phyloP scores from a whole-genome alignment of 208 protist species.

The Phytomonas francai region DNA sequence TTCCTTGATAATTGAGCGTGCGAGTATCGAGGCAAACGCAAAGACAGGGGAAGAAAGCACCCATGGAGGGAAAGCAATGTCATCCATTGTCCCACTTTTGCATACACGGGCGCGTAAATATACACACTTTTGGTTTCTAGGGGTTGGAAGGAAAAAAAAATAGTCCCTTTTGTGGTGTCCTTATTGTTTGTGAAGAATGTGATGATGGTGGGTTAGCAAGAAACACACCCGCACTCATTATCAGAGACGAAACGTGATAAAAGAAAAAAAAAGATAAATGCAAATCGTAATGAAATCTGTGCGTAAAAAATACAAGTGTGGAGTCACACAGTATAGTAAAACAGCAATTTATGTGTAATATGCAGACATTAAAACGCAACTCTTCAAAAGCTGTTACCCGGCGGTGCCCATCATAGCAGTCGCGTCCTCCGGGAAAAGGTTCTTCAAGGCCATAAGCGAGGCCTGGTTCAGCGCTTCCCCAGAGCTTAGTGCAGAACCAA shows the following conservation, averaged over 20 bases:
- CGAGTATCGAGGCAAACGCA: slow-evolving; percentile 44
- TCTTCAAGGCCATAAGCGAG: slow-evolving; percentile 37
- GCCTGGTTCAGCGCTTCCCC: slow-evolving; percentile 53
- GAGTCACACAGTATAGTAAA: slow-evolving; percentile 8
- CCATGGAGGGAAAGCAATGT: slow-evolving; percentile 69
- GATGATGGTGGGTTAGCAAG: neutral
- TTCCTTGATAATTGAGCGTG: slow-evolving; percentile 13
- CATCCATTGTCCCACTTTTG: slow-evolving; percentile 37
- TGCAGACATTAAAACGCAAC: slow-evolving; percentile 5
- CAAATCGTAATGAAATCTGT: slow-evolving; percentile 7
- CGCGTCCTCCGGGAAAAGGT: slow-evolving; percentile 22
- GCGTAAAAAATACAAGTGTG: slow-evolving; percentile 4
- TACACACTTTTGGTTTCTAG: neutral
- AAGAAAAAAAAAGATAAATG: slow-evolving; percentile 17
- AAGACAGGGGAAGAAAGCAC: slow-evolving; percentile 49
- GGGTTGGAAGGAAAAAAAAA: neutral
- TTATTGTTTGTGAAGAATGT: neutral
- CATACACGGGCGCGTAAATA: neutral
- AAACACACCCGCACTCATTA: neutral
- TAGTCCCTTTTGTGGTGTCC: neutral
- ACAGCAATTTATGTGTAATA: neutral
- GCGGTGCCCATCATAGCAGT: slow-evolving; percentile 8
- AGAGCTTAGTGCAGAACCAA: slow-evolving; percentile 24
- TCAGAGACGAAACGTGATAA: neutral
- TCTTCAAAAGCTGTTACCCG: slow-evolving; percentile 13